These are phyloP conservation scores for Vaucheria bursata DNA, from an alignment of 352 stramenopile genomes.

Conservation along the genomic window DNA sequence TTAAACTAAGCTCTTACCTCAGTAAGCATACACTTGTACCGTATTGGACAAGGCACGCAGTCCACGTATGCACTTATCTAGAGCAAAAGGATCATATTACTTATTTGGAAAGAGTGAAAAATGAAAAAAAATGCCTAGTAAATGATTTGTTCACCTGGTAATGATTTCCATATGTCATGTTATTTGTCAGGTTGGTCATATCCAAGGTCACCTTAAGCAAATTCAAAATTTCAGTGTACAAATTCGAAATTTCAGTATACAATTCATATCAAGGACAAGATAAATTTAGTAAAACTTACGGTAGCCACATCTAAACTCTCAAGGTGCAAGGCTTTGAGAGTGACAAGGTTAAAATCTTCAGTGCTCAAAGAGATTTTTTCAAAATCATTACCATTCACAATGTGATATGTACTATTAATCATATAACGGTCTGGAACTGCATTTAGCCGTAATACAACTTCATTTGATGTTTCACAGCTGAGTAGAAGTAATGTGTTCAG, in stretches of 20 bases:
- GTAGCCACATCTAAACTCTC: conserved; percentile 74
- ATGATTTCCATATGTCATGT: conserved; percentile 90
- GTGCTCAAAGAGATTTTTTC: conserved; percentile 60
- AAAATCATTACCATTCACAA: conserved; percentile 56
- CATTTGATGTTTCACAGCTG: conserved; percentile 60
- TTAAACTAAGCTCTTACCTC: neutral
- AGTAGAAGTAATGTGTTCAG: neutral
- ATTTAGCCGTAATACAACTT: conserved; percentile 73
- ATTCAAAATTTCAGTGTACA: no score
- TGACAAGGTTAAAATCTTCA: neutral
- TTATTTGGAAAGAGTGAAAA: neutral
- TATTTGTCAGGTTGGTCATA: conserved; percentile 69
- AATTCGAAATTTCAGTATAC: no score
- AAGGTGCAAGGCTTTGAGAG: conserved; percentile 59
- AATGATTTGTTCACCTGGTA: conserved; percentile 64
- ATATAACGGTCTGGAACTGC: conserved; percentile 62
- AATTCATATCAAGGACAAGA: no score
- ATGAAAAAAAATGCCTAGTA: neutral
- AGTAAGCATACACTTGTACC: conserved; percentile 69
- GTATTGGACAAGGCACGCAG: conserved; percentile 84
- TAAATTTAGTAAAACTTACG: no score
- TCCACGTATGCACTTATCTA: conserved; percentile 71
- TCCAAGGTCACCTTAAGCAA: conserved; percentile 71
- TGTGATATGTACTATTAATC: conserved; percentile 18
- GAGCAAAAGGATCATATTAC: neutral